phyloP scores from a whole-genome alignment of 2,329 filamentous ascomycete genomes.

The Fusarium chaquense region DNA sequence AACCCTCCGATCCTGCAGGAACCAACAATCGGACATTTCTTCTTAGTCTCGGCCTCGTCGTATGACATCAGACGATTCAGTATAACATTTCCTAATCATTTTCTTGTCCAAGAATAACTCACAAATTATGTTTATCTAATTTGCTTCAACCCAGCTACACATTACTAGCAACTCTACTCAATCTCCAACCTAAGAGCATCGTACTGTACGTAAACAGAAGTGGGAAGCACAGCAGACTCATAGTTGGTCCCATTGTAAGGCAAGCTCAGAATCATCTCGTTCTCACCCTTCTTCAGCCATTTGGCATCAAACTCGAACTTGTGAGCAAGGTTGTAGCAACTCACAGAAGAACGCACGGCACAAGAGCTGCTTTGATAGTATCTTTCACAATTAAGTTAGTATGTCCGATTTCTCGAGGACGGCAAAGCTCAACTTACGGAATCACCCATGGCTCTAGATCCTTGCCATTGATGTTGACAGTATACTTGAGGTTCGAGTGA shows the following conservation, averaged over 20 bases:
- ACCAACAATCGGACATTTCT: neutral
- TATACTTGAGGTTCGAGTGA: conserved; percentile 65
- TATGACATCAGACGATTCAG: conserved; percentile 19
- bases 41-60: conserved; percentile 4
- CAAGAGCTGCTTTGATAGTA: conserved; percentile 60
- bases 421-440: conserved; percentile 54
- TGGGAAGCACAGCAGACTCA: conserved; percentile 67
- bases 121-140: neutral
- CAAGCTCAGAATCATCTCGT: conserved; percentile 68
- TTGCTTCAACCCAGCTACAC: neutral
- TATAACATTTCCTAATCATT: conserved; percentile 8
- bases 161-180: conserved; percentile 28
- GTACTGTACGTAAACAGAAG: conserved; percentile 72
- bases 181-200: conserved; percentile 72
- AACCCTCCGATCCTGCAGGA: conserved; percentile 36
- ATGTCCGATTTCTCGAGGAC: too few relatives aligned
- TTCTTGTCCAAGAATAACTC: neutral
- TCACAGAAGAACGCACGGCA: conserved; percentile 69
- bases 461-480: conserved; percentile 55
- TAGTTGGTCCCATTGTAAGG: conserved; percentile 70
- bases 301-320: conserved; percentile 68
- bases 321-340: conserved; percentile 71
- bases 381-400: conserved; percentile 22
- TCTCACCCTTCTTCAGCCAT: conserved; percentile 63
- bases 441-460: conserved; percentile 67